Conservation (phyloP, 495 filamentous ascomycete genomes). For the Penicillium mononematosum region DNA sequence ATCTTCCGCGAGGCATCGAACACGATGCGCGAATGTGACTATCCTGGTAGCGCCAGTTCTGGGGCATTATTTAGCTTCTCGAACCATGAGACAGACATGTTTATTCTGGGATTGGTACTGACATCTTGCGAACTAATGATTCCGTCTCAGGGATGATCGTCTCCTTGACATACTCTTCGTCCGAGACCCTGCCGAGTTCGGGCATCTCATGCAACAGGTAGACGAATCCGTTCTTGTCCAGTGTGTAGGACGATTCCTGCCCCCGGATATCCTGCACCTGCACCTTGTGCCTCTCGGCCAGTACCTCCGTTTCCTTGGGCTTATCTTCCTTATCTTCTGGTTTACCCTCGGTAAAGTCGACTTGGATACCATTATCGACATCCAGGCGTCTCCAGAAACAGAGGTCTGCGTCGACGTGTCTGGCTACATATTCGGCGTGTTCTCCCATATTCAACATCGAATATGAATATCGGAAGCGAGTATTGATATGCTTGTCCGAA, state of each 20-base stretch:
- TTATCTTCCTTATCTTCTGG: neutral
- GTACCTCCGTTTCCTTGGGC: neutral
- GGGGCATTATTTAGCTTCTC: neutral
- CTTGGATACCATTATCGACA: neutral
- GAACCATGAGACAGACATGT: neutral
- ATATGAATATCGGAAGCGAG: neutral
- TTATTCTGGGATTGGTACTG: neutral
- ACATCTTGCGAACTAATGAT: conserved; percentile 15
- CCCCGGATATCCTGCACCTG: conserved; percentile 17
- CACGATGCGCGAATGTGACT: conserved; percentile 15
- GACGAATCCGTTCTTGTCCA: conserved; percentile 16
- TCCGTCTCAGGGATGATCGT: conserved; percentile 18
- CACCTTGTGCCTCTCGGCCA: conserved; percentile 7
- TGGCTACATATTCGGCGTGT: neutral
- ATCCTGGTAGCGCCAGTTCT: conserved; percentile 19
- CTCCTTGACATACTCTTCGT: conserved; percentile 3
- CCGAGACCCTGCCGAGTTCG: conserved; percentile 8
- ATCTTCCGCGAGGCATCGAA: conserved; percentile 18
- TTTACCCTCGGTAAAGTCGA: conserved; percentile 9
- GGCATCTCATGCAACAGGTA: conserved; percentile 17
- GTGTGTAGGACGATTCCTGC: conserved; percentile 7
- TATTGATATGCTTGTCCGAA: neutral
- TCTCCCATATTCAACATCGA: conserved; percentile 1
- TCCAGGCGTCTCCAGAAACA: conserved; percentile 5
- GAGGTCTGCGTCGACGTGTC: conserved; percentile 8